These are phyloP conservation scores for Plicaturopsis crispa DNA, from an alignment of 768 basidiomycete species.

Conservation along the genomic window DNA sequence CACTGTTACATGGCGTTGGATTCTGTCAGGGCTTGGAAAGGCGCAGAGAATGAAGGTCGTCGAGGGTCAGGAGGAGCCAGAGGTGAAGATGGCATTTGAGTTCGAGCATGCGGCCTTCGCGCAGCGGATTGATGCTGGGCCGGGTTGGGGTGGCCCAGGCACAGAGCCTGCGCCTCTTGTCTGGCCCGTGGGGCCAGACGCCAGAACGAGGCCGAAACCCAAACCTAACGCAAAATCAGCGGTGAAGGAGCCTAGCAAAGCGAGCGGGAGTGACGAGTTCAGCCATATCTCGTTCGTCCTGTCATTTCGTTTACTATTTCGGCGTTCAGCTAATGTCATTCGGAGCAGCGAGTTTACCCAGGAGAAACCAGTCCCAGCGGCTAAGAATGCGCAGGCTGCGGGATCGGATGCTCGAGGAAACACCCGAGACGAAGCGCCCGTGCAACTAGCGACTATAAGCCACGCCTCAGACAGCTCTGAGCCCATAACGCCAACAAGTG, in stretches of 20 bases:
- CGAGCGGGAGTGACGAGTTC: conserved; percentile 17
- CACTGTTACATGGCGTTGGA: conserved; percentile 59
- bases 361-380: too few species aligned
- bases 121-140: conserved; percentile 40
- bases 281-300: conserved; percentile 42
- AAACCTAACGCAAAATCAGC: too few species aligned
- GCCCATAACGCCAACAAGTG: conserved; percentile 16
- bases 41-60: conserved; percentile 8
- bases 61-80: conserved; percentile 1
- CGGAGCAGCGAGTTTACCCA: conserved; percentile 29
- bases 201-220: too few species aligned
- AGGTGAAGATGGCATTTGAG: conserved; percentile 24
- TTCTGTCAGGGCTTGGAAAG: conserved; percentile 31
- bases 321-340: conserved; percentile 6
- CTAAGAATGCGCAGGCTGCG: too few species aligned
- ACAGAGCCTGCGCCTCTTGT: conserved; percentile 7
- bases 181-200: too few species aligned
- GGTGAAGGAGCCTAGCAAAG: too few species aligned
- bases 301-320: conserved; percentile 1
- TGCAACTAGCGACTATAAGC: too few species aligned
- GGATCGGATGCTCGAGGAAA: too few species aligned
- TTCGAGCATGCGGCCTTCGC: conserved; percentile 41
- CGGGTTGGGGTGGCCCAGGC: conserved; percentile 12
- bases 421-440: too few species aligned
- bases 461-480: too few species aligned